Evolutionary conservation across 768 basidiomycete genomes (phyloP).

Genomic region (Suillus lakei): DNA sequence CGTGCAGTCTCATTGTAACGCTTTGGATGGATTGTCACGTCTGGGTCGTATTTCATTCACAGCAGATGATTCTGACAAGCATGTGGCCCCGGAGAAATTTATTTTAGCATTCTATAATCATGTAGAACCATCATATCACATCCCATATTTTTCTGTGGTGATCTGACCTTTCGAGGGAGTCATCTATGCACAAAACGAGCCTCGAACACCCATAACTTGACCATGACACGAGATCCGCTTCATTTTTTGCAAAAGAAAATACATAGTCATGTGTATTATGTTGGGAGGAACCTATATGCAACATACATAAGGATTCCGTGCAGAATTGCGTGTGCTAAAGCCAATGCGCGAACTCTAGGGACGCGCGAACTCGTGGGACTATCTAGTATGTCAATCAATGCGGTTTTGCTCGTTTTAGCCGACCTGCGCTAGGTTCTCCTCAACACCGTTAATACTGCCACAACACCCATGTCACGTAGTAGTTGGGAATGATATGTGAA

Average conservation of each 20-base stretch:
- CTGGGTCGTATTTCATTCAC: conserved; percentile 7
- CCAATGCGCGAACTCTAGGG: background rate
- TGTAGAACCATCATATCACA: background rate
- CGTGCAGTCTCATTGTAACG: too few species aligned
- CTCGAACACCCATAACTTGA: background rate
- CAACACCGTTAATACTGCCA: too few species aligned
- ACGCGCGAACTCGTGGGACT: background rate
- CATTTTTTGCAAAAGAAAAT: background rate
- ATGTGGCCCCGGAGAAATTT: background rate
- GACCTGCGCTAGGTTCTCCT: too few species aligned
- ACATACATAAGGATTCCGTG: background rate
- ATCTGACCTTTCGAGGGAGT: background rate
- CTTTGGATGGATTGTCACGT: too few species aligned
- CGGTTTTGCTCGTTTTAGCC: too few species aligned
- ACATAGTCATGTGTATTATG: background rate
- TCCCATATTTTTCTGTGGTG: background rate
- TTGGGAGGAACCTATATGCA: background rate
- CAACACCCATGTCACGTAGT: too few species aligned
- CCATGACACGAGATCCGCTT: background rate
- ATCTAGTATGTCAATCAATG: too few species aligned
- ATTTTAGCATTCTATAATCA: background rate
- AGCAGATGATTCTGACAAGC: background rate
- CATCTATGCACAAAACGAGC: background rate
- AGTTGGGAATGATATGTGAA: too few species aligned
- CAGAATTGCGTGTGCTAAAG: background rate